Evolutionary conservation across 306 rosid species (phyloP).

Genomic region (Hippophae tibetana): DNA sequence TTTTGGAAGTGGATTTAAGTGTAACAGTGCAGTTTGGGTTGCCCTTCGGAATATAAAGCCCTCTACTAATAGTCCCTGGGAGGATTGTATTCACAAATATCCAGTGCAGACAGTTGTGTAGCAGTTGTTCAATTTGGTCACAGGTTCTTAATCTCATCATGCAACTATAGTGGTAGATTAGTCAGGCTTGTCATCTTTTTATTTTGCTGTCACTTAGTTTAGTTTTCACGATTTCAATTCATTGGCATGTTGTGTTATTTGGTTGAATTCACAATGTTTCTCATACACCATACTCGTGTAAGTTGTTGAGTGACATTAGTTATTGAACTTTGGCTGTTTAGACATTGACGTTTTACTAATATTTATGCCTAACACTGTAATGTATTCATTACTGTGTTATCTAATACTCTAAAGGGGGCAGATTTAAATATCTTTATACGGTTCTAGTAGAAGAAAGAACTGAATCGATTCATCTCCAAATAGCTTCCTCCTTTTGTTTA

Average conservation of each 20-base stretch:
- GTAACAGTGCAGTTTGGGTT: constrained; percentile 68
- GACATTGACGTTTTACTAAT: too few species aligned
- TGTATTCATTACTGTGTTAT: too few species aligned
- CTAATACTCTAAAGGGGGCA: too few species aligned
- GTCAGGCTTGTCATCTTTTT: background rate
- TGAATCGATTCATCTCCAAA: too few species aligned
- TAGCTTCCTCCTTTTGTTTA: too few species aligned
- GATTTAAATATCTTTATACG: too few species aligned
- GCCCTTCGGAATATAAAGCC: constrained; percentile 51
- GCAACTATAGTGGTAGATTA: background rate
- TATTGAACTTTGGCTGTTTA: too few species aligned
- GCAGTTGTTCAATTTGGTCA: constrained; percentile 6
- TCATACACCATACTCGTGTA: background rate
- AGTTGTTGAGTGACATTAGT: too few species aligned
- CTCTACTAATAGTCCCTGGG: constrained; percentile 47
- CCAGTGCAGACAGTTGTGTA: constrained; percentile 33
- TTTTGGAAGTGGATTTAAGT: constrained; percentile 62
- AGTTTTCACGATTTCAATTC: background rate
- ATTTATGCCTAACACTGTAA: too few species aligned
- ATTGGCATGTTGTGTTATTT: background rate
- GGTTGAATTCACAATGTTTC: background rate
- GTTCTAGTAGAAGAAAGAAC: too few species aligned
- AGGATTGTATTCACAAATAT: constrained; percentile 51
- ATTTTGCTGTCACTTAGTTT: background rate
- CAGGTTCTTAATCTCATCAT: background rate